Conservation (phyloP, 257 asterid genomes). For the Rubia yunnanensis region DNA sequence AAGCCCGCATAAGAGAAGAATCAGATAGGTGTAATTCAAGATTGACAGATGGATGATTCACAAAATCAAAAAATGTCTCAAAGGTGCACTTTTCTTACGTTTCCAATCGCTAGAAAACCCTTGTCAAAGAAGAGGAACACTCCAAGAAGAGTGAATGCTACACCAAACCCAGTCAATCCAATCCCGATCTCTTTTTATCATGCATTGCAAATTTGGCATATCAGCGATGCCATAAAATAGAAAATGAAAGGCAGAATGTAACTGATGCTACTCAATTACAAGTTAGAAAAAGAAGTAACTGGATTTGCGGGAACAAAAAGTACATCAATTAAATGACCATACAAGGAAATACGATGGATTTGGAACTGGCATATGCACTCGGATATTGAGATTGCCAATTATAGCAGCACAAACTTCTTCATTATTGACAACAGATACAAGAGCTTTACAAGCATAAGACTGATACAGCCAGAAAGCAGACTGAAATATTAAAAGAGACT, state of each 20-base stretch:
- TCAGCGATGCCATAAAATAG: neutral
- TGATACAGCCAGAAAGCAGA: neutral
- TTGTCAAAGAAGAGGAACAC: slow-evolving; percentile 25
- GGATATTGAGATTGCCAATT: neutral
- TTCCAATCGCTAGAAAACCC: slow-evolving; percentile 30
- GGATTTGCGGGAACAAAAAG: neutral
- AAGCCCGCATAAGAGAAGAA: neutral
- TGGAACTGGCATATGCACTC: neutral
- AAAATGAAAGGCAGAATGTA: neutral
- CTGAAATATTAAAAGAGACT: neutral
- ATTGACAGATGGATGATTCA: neutral
- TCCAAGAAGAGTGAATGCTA: slow-evolving; percentile 22
- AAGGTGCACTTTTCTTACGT: slow-evolving; percentile 20
- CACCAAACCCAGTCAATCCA: slow-evolving; percentile 34
- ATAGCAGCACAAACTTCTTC: neutral
- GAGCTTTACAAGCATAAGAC: neutral
- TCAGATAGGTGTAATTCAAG: neutral
- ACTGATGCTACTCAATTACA: neutral
- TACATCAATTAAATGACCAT: neutral
- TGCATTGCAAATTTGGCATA: neutral
- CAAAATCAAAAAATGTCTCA: neutral
- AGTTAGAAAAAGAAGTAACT: neutral
- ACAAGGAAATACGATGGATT: too few species aligned
- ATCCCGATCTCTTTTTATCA: slow-evolving; percentile 27
- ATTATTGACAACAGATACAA: neutral